A percentile compares a stretch with the other conserved stretches of the same genome.
These are phyloP conservation scores for Irpex sp. DNA, from an alignment of 1,284 basidiomycete species.

Conservation along the genomic window DNA sequence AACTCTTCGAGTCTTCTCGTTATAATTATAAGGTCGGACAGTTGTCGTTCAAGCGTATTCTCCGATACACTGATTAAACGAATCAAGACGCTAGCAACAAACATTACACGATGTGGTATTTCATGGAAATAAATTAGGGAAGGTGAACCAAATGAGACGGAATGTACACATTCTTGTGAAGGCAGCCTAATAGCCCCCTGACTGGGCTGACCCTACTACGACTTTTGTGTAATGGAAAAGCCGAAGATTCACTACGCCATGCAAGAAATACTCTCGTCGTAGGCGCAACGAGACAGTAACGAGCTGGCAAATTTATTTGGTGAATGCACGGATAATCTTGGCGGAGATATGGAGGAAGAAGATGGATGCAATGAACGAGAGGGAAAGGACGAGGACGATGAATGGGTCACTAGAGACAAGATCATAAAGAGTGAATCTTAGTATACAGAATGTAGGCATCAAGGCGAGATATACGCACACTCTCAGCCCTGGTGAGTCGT, in stretches of 20 bases:
- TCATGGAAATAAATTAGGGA: not conserved
- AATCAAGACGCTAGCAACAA: not conserved
- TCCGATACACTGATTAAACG: not conserved
- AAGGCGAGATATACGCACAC: constrained; percentile 63
- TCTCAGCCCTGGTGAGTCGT: constrained; percentile 93
- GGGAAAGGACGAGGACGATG: constrained; percentile 94
- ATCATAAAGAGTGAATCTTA: not conserved
- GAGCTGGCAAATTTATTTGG: constrained; percentile 57
- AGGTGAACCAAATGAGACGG: not conserved
- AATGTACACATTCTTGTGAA: not conserved
- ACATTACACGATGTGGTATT: not conserved
- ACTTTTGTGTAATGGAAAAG: not conserved
- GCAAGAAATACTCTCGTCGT: not conserved
- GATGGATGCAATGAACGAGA: constrained; percentile 98
- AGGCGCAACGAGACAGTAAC: not conserved
- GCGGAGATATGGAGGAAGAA: constrained; percentile 99
- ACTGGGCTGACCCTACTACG: not conserved
- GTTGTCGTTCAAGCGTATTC: not conserved
- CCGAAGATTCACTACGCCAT: too few species aligned
- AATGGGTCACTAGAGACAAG: constrained; percentile 79
- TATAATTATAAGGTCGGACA: too few species aligned
- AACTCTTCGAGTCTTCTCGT: too few species aligned
- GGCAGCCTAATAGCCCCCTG: not conserved
- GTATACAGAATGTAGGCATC: not conserved
- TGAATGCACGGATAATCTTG: constrained; percentile 89